Evolutionary conservation across 768 basidiomycete species (phyloP), one percentile per base, ranked within the genome.

Genomic region (Strobilomyces dryophilus): DNA sequence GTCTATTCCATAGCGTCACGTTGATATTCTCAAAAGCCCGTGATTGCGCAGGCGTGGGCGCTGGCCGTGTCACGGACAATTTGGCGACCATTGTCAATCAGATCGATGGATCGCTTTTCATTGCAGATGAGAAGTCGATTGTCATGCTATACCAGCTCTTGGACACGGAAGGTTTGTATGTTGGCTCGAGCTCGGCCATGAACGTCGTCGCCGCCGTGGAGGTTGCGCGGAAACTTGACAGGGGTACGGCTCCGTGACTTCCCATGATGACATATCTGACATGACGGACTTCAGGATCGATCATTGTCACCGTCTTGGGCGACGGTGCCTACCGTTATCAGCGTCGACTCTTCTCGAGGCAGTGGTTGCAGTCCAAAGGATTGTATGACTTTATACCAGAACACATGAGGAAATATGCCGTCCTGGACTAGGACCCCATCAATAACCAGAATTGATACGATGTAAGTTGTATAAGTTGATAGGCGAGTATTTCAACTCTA

Each of bases 261-360:
- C 17, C 50, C 21, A 41, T 44, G 18, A 41, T 20, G 9, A 24
- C 39, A 8, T n/a, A 20, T 18, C 44, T 52, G 10, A 55, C 31
- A 24, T 10, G 18, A 9, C 17, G 6, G 45, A 47, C 34, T 34
- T 34, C 55, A 93, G 90, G 89, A 35, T 87, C 87, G 20, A 91
- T 79, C 17, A 76, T 98, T 26, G 93, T 84, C 1, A 99, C 97
- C 4, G 79, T 98, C 48, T 72, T 99, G 36, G 92, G 89, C 68
- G 97, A 99, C 66, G 97, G 95, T 8, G 97, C 97, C 42, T 95
- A 98, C 65, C 82, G 97, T 65, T 97, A 99, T 66, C 97, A 98
- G 74, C 94, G 91, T 55, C 81, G 97, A 10, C 74, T 99, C 34
- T 99, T 99, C 75, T 97, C 94, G 15, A 89, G 88, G 67, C 81